phyloP scores from a whole-genome alignment of 495 filamentous ascomycete genomes.

The Aspergillus affinis region DNA sequence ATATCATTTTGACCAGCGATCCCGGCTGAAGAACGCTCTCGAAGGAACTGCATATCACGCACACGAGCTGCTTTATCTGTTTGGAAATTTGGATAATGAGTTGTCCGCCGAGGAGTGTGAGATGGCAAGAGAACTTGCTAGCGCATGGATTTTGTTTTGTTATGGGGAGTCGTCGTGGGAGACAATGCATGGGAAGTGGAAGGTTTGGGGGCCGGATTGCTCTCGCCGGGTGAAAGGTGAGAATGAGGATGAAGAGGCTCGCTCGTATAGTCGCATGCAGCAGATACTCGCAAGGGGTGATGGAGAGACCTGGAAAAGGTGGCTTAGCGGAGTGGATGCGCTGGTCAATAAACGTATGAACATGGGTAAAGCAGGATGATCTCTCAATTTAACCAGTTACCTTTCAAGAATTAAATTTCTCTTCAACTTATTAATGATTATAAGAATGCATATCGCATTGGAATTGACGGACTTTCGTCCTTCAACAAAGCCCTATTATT shows the following conservation, averaged over 20 bases:
- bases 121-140: slow-evolving; percentile 27
- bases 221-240: slow-evolving; percentile 21
- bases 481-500: no score
- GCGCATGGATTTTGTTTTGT: slow-evolving; percentile 31
- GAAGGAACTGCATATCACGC: slow-evolving; percentile 35
- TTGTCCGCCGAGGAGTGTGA: slow-evolving; percentile 20
- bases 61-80: slow-evolving; percentile 33
- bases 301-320: slow-evolving; percentile 23
- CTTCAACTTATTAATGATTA: no score
- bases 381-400: no score
- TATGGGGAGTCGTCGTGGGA: slow-evolving; percentile 26
- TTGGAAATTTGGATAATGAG: slow-evolving; percentile 27
- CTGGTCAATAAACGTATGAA: slow-evolving; percentile 29
- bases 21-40: slow-evolving; percentile 25
- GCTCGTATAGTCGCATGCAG: slow-evolving; percentile 27
- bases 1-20: slow-evolving; percentile 36
- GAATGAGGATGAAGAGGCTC: slow-evolving; percentile 21
- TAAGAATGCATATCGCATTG: no score
- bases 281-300: slow-evolving; percentile 21
- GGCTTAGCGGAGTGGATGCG: slow-evolving; percentile 26
- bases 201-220: slow-evolving; percentile 28
- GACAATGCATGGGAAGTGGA: slow-evolving; percentile 18
- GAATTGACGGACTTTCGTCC: no score
- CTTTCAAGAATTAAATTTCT: no score
- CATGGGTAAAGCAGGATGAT: slow-evolving; percentile 8